phyloP scores from a whole-genome alignment of 148 eudicot species.

The Rhododendron ovatum region DNA sequence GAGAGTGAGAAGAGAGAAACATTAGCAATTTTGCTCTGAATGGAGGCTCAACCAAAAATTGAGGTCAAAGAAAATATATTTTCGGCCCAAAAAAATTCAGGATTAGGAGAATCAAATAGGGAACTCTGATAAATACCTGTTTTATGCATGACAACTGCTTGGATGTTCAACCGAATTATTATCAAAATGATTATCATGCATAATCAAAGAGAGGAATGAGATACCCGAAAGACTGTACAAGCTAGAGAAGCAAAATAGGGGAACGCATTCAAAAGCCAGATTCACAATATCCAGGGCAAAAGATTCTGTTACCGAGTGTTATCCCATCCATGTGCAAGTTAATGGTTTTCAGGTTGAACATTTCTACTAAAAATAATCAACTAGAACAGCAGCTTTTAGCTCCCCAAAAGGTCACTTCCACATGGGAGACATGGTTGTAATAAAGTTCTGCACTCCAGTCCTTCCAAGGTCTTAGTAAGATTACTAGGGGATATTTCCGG shows the following conservation, averaged over 20 bases:
- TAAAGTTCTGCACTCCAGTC: background rate
- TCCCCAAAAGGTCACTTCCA: background rate
- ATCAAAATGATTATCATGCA: background rate
- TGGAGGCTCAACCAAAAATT: background rate
- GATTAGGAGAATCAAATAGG: background rate
- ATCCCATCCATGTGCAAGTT: background rate
- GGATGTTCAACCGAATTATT: background rate
- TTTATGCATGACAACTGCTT: background rate
- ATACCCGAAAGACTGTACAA: background rate
- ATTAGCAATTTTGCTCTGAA: background rate
- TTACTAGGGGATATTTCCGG: background rate
- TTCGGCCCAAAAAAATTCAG: background rate
- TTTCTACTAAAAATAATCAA: background rate
- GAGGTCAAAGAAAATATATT: background rate
- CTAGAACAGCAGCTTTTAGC: background rate
- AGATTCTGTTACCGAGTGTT: background rate
- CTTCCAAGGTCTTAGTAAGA: background rate
- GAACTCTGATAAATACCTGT: background rate
- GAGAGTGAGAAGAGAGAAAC: background rate
- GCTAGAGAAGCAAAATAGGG: background rate
- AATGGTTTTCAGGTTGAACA: background rate
- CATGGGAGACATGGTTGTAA: background rate
- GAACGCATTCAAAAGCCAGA: background rate
- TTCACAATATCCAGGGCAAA: background rate
- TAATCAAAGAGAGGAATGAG: background rate